Base-by-base conservation (phyloP, 768 basidiomycete species). In the Boletales sp. region DNA sequence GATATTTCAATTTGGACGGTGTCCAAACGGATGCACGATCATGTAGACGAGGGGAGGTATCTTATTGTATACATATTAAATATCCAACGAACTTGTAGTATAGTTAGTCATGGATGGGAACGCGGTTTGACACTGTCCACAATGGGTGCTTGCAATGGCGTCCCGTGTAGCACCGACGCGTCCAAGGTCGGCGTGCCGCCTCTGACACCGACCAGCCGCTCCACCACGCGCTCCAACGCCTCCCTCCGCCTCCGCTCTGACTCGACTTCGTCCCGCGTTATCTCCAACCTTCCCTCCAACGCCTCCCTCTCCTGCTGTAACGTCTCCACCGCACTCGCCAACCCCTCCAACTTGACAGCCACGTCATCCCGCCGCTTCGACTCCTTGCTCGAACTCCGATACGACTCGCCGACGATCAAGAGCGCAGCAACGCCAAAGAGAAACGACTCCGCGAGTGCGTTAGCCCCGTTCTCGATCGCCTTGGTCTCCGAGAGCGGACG, bases 401-500 rank as follows among this genome's bases (percentile, higher is more conserved):
- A 93, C 19, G 83, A 72, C 65, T 94, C 90, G 2, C 84, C 84
- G 11, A 91, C 51, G 49, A 94, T 91, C 6, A 93, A 72, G 0
- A 67, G 67, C 2, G 85, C 83, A 0, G 90, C 90, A 2, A 93
- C 90, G 17, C 72, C 62, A 61, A 93, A 93, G 4, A 93, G 76
- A 57, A 93, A 93, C 0, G 87, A 87, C 67, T 93, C 90, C 0
- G 90, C 90, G 5, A 93, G 73, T 6, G 84, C 75, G 56, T 91
- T 93, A 14, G 90, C 87, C 18, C 90, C 90, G 57, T 86, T 90
- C 51, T 91, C 88, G 51, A 93, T 87, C 0, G 90, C 90, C 86
- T 78, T 78, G 25, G 81, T 75, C 64, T 92, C 90, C 1, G 87
- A 89, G 17, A 93, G 74, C 6, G 90, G 90, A 10, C 87, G 78